Evolutionary conservation across 768 basidiomycete genomes (phyloP).

Genomic region (Omphalotus guepiniiformis): DNA sequence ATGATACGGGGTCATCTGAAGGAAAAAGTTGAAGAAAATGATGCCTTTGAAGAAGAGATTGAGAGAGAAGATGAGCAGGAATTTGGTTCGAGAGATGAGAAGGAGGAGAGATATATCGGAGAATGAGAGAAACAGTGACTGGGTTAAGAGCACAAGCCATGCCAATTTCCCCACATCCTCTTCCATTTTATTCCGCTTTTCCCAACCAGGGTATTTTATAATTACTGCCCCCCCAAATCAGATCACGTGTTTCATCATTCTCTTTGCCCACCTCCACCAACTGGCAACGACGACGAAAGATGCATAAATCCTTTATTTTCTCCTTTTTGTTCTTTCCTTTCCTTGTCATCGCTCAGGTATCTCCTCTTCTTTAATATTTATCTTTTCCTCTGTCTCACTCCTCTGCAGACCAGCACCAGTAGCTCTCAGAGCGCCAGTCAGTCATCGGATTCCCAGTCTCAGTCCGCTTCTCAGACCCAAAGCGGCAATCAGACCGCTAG

Average conservation of each 20-base stretch:
- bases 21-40: slow-evolving; percentile 55
- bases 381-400: not conserved
- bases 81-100: slow-evolving; percentile 41
- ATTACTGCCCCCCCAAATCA: not conserved
- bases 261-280: not conserved
- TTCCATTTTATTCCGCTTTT: not conserved
- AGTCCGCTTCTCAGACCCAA: slow-evolving; percentile 5
- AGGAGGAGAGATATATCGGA: slow-evolving; percentile 55
- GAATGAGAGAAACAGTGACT: slow-evolving; percentile 40
- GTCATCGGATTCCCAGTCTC: not conserved
- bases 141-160: slow-evolving; percentile 21
- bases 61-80: slow-evolving; percentile 59
- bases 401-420: not conserved
- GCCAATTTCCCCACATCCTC: not conserved
- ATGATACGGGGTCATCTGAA: slow-evolving; percentile 40
- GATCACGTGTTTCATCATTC: not conserved
- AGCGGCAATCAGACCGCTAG: slow-evolving; percentile 5
- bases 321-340: slow-evolving; percentile 18
- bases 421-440: not conserved
- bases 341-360: slow-evolving; percentile 26
- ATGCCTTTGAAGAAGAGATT: slow-evolving; percentile 58
- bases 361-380: not conserved
- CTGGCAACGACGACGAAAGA: not conserved
- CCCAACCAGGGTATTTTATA: not conserved
- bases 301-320: not conserved